These are phyloP conservation scores for Raphanus sativus DNA, from an alignment of 345 rosid genomes.

Conservation along the genomic window DNA sequence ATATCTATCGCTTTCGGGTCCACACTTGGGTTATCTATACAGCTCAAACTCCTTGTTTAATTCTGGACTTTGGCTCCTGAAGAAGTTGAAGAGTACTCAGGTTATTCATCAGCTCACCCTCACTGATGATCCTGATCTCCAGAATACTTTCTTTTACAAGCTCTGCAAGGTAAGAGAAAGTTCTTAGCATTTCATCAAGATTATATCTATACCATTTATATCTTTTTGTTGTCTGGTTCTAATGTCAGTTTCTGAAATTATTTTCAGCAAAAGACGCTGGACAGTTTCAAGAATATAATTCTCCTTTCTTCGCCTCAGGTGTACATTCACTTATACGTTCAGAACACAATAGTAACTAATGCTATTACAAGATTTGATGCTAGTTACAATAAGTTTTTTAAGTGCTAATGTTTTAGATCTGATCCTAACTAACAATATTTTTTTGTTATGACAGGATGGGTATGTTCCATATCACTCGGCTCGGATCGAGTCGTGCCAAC, in stretches of 20 bases:
- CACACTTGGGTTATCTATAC: constrained; percentile 95
- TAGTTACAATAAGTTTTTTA: background rate
- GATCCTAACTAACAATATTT: background rate
- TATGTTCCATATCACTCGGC: constrained; percentile 99
- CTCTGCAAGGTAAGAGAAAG: constrained; percentile 71
- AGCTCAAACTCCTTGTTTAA: constrained; percentile 94
- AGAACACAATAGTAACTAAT: too few species aligned
- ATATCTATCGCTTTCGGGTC: constrained; percentile 90
- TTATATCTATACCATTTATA: background rate
- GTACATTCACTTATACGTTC: constrained; percentile 40
- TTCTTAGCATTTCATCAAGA: background rate
- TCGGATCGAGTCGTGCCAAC: constrained; percentile 76
- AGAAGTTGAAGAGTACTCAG: constrained; percentile 84
- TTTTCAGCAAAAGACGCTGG: constrained; percentile 87
- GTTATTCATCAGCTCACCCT: constrained; percentile 98
- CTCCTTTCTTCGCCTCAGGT: constrained; percentile 98
- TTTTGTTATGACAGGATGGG: constrained; percentile 61
- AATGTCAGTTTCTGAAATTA: constrained; percentile 3
- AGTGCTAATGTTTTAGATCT: background rate
- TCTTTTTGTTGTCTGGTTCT: constrained; percentile 1
- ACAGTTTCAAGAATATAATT: constrained; percentile 71
- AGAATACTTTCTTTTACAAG: constrained; percentile 73
- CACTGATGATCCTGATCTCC: constrained; percentile 85
- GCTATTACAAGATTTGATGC: background rate
- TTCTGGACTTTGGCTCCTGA: constrained; percentile 93